These are phyloP conservation scores for Pythium folliculosum DNA, from an alignment of 352 stramenopile genomes.

Conservation along the genomic window DNA sequence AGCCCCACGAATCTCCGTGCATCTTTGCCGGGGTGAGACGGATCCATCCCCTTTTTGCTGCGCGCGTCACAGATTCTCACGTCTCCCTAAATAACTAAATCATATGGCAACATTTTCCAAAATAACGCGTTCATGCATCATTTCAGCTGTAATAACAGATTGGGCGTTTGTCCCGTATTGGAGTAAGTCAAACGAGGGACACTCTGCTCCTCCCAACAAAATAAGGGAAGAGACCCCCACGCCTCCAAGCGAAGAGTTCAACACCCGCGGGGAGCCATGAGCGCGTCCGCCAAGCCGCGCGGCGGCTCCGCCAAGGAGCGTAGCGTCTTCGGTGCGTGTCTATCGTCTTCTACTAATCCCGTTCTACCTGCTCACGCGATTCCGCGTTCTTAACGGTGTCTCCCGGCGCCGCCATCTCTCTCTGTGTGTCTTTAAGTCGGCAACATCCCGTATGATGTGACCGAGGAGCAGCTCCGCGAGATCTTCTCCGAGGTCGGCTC, in stretches of 20 bases:
- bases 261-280: constrained; percentile 21
- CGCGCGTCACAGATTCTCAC: too few relatives aligned
- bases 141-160: too few relatives aligned
- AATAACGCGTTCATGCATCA: too few relatives aligned
- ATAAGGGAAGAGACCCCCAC: not conserved
- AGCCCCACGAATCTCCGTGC: too few relatives aligned
- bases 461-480: constrained; percentile 85
- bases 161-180: too few relatives aligned
- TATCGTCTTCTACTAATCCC: constrained; percentile 8
- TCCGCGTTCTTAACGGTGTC: not conserved
- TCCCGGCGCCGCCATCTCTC: not conserved
- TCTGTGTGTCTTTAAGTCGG: constrained; percentile 48
- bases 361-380: not conserved
- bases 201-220: too few relatives aligned
- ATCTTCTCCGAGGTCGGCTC: constrained; percentile 85
- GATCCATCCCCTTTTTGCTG: too few relatives aligned
- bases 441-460: constrained; percentile 90
- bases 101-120: too few relatives aligned
- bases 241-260: not conserved
- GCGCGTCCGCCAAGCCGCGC: constrained; percentile 47
- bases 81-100: too few relatives aligned
- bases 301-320: constrained; percentile 77
- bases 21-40: too few relatives aligned
- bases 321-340: constrained; percentile 79
- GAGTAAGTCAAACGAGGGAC: too few relatives aligned